A percentile compares a stretch with the other conserved stretches of the same genome.
Conservation (phyloP, 306 rosid genomes). For the Rosa chinensis region DNA sequence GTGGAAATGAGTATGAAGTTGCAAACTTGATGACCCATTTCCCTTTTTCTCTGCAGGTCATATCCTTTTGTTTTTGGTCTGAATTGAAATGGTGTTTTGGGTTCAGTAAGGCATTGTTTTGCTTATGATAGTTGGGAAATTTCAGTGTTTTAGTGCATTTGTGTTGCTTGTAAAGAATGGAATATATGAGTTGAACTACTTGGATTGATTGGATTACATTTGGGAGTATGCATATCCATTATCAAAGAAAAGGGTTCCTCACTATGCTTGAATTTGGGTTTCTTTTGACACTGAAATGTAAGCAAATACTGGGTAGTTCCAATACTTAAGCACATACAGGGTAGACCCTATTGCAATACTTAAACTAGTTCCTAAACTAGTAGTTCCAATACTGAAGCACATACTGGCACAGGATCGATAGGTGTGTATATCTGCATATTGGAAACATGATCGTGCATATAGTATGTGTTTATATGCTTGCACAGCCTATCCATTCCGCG, state of each 20-base stretch:
- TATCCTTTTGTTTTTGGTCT: constrained; percentile 62
- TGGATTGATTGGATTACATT: constrained; percentile 8
- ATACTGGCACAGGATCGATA: background rate
- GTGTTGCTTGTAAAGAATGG: constrained; percentile 11
- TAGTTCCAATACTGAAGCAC: background rate
- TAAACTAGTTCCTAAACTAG: too few species aligned
- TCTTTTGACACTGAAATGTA: background rate
- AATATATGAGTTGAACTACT: background rate
- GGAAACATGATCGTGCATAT: background rate
- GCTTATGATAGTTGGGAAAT: background rate
- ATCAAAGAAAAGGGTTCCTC: background rate
- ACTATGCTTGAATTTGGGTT: background rate
- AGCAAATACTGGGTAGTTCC: background rate
- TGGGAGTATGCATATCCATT: constrained; percentile 1
- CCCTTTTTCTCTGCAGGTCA: constrained; percentile 67
- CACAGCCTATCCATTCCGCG: background rate
- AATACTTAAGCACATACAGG: background rate
- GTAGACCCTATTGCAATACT: background rate
- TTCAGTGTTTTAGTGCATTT: constrained; percentile 7
- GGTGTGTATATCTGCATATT: background rate
- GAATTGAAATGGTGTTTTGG: constrained; percentile 16
- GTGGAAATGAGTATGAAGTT: constrained; percentile 8
- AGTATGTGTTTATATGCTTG: background rate
- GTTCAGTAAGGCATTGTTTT: background rate
- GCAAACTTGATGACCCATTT: constrained; percentile 23